These are phyloP conservation scores for Lactarius sp. DNA, from an alignment of 768 basidiomycete species.

Conservation along the genomic window DNA sequence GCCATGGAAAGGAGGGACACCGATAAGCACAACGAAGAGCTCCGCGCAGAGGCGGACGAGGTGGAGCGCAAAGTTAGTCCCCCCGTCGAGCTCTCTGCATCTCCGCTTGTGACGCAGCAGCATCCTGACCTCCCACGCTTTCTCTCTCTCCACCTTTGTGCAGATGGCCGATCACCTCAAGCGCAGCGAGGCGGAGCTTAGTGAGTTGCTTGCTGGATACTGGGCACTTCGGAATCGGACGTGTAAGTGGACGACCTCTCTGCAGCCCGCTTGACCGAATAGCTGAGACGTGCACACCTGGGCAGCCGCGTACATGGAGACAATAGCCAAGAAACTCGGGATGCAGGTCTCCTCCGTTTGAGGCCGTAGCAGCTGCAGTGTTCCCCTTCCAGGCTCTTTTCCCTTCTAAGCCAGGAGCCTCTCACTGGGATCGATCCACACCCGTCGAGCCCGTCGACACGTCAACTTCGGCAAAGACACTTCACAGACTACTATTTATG, in stretches of 20 bases:
- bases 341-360: constrained; percentile 37
- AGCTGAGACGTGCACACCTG: background rate
- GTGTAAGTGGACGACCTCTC: constrained; percentile 41
- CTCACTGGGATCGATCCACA: background rate
- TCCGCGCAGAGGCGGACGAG: constrained; percentile 62
- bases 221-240: constrained; percentile 75
- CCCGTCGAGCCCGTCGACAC: no score
- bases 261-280: no score
- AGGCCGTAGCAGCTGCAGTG: background rate
- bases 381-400: background rate
- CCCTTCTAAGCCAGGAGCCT: background rate
- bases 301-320: constrained; percentile 83
- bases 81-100: background rate
- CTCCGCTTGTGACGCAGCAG: background rate
- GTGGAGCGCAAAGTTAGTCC: constrained; percentile 56
- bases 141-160: background rate
- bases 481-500: no score
- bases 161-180: constrained; percentile 76
- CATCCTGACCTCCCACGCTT: background rate
- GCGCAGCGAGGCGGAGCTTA: constrained; percentile 71
- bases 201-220: constrained; percentile 77
- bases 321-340: constrained; percentile 73
- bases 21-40: constrained; percentile 73
- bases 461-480: no score
- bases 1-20: constrained; percentile 69